Evolutionary conservation across 257 asterid species (phyloP).

Genomic region (Thymus quinquecostatus): DNA sequence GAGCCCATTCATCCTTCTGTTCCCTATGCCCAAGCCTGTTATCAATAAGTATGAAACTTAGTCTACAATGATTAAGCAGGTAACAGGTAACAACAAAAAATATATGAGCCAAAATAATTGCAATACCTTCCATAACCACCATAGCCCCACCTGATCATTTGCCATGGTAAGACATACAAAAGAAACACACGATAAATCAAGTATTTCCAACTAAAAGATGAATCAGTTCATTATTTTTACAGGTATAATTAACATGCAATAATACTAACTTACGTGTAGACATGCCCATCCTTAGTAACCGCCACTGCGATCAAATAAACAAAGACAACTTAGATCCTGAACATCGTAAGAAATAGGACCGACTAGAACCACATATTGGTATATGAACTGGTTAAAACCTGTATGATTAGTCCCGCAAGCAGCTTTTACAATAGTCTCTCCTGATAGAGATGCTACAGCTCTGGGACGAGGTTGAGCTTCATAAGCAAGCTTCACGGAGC

Average conservation of each 20-base stretch:
- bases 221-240: slow-evolving; percentile 8
- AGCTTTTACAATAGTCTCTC: slow-evolving; percentile 85
- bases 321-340: slow-evolving; percentile 30
- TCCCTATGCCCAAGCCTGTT: slow-evolving; percentile 97
- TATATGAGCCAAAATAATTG: slow-evolving; percentile 20
- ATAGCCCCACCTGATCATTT: slow-evolving; percentile 82
- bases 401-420: slow-evolving; percentile 98
- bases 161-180: slow-evolving; percentile 14
- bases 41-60: slow-evolving; percentile 32
- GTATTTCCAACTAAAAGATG: background rate
- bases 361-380: slow-evolving; percentile 7
- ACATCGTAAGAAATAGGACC: background rate
- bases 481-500: slow-evolving; percentile 96
- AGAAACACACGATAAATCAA: slow-evolving; percentile 26
- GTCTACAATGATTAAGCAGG: slow-evolving; percentile 27
- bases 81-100: slow-evolving; percentile 22
- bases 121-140: slow-evolving; percentile 98
- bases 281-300: slow-evolving; percentile 79
- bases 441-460: slow-evolving; percentile 84
- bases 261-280: slow-evolving; percentile 85
- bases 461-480: slow-evolving; percentile 97
- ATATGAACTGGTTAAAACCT: slow-evolving; percentile 45
- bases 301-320: slow-evolving; percentile 73
- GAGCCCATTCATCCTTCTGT: slow-evolving; percentile 89
- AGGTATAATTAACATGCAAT: slow-evolving; percentile 27